These are phyloP conservation scores for Peronosclerospora sorghi DNA, from an alignment of 352 stramenopile species.

Conservation along the genomic window DNA sequence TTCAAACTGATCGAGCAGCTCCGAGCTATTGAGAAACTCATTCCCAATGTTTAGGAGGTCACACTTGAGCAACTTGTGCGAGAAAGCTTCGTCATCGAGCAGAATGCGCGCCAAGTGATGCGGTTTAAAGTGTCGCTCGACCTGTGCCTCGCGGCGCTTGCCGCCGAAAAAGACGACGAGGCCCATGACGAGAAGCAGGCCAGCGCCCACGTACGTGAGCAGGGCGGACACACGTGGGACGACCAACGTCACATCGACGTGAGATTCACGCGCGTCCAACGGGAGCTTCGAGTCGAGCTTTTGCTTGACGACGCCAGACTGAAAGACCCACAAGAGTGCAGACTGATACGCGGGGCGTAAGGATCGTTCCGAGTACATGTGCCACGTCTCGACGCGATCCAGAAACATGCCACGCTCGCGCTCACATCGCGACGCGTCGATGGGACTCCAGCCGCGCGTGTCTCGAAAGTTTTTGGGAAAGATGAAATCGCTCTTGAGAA, in stretches of 20 bases:
- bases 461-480: constrained; percentile 38
- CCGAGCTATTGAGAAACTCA: constrained; percentile 38
- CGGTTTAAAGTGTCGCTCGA: constrained; percentile 36
- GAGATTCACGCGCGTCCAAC: constrained; percentile 16
- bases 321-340: constrained; percentile 44
- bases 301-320: constrained; percentile 26
- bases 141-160: constrained; percentile 27
- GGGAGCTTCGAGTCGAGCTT: constrained; percentile 14
- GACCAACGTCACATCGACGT: constrained; percentile 25
- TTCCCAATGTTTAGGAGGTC: constrained; percentile 38
- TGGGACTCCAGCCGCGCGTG: constrained; percentile 15
- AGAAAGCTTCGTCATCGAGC: constrained; percentile 26
- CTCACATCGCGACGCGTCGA: constrained; percentile 30
- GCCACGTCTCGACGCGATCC: constrained; percentile 26
- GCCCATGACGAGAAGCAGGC: constrained; percentile 24
- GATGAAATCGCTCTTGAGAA: constrained; percentile 45
- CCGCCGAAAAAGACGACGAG: constrained; percentile 30
- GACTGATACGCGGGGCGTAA: constrained; percentile 36
- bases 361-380: constrained; percentile 39
- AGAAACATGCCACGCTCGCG: constrained; percentile 33
- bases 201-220: constrained; percentile 30
- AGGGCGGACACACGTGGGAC: constrained; percentile 26
- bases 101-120: constrained; percentile 36
- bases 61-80: constrained; percentile 30
- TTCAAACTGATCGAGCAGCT: constrained; percentile 48